phyloP scores from a whole-genome alignment of 2,329 filamentous ascomycete genomes.

The Lasiodiplodia theobromae region DNA sequence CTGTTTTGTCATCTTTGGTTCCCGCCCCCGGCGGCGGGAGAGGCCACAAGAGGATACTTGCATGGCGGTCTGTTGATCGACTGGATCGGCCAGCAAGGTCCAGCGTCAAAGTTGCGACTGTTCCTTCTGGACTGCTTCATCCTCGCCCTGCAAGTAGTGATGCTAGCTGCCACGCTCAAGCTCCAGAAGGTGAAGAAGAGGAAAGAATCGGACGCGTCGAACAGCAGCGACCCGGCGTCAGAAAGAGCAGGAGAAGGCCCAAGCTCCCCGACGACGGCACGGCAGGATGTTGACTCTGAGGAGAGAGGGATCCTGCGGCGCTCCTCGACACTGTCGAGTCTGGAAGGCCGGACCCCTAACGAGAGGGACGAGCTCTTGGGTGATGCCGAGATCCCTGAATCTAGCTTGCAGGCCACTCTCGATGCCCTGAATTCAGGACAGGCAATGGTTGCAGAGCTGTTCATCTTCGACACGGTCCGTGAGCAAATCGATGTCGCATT shows the following conservation, averaged over 20 bases:
- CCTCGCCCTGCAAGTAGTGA: slow-evolving; percentile 62
- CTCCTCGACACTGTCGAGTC: slow-evolving; percentile 30
- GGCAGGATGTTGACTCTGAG: slow-evolving; percentile 66
- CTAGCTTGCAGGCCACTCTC: slow-evolving; percentile 43
- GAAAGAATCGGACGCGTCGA: slow-evolving; percentile 35
- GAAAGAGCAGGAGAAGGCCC: slow-evolving; percentile 24
- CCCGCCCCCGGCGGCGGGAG: slow-evolving; percentile 52
- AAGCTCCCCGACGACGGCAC: neutral
- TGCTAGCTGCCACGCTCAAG: slow-evolving; percentile 63
- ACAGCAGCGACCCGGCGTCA: slow-evolving; percentile 33
- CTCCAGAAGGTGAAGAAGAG: slow-evolving; percentile 56
- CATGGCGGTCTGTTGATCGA: slow-evolving; percentile 70
- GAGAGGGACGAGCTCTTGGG: slow-evolving; percentile 20
- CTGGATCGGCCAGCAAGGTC: slow-evolving; percentile 68
- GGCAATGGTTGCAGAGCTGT: slow-evolving; percentile 54
- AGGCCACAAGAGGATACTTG: slow-evolving; percentile 61
- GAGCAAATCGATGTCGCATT: slow-evolving; percentile 43
- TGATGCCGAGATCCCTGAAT: slow-evolving; percentile 30
- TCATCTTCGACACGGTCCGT: slow-evolving; percentile 49
- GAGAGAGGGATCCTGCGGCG: slow-evolving; percentile 62
- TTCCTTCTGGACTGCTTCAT: slow-evolving; percentile 62
- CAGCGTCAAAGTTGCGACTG: slow-evolving; percentile 61
- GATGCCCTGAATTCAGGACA: slow-evolving; percentile 57
- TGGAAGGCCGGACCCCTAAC: neutral
- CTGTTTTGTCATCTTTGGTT: slow-evolving; percentile 60